Percentiles rank a stretch among this genome's conserved stretches.
phyloP scores from a whole-genome alignment of 331 rosid genomes.

The Acacia pycnantha region DNA sequence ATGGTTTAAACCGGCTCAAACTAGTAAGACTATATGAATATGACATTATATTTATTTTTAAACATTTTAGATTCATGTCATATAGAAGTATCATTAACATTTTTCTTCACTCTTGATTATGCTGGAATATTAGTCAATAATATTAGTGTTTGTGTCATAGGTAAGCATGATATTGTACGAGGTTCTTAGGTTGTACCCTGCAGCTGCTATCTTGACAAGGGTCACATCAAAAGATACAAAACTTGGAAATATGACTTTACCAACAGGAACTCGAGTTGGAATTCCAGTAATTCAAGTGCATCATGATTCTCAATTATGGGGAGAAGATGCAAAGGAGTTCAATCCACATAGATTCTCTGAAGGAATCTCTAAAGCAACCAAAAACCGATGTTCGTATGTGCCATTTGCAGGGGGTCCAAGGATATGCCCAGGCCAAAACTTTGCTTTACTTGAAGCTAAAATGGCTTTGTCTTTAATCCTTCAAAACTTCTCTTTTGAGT shows the following conservation, averaged over 20 bases:
- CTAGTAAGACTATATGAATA: not conserved
- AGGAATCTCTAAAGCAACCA: conserved; percentile 48
- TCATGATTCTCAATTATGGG: conserved; percentile 42
- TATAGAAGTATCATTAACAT: too few relatives aligned
- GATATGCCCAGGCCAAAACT: conserved; percentile 46
- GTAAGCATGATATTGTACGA: conserved; percentile 35
- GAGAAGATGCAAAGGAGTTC: conserved; percentile 51
- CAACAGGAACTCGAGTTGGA: not conserved
- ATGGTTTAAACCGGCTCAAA: conserved; percentile 31
- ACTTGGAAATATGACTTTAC: conserved; percentile 15
- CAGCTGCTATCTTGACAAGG: not conserved
- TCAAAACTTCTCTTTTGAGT: conserved; percentile 26
- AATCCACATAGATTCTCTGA: conserved; percentile 49
- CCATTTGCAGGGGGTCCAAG: conserved; percentile 57
- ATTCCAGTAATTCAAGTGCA: conserved; percentile 31
- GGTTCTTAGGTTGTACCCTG: conserved; percentile 35
- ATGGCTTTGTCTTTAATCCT: conserved; percentile 33
- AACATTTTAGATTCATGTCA: too few relatives aligned
- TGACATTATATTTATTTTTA: not conserved
- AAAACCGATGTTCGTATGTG: conserved; percentile 25
- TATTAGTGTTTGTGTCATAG: not conserved
- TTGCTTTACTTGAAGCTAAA: conserved; percentile 50
- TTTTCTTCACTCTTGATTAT: not conserved
- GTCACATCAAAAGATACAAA: conserved; percentile 2
- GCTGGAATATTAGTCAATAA: not conserved